A percentile compares a stretch with the other conserved stretches of the same genome.
Conservation (phyloP, 305 asterid genomes). For the Petunia hybrid region DNA sequence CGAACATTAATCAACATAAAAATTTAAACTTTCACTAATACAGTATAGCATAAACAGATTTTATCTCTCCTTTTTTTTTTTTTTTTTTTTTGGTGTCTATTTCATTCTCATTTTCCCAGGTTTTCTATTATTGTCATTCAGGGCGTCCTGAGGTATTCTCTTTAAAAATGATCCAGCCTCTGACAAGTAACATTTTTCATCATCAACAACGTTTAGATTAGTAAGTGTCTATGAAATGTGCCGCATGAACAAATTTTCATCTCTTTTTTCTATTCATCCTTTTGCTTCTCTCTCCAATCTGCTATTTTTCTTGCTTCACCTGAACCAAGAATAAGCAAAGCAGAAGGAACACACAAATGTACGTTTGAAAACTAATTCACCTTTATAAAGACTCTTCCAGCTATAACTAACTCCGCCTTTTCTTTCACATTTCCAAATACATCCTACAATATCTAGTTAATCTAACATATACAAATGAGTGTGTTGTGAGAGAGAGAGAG, state of each 20-base stretch:
- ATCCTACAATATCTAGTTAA: constrained; percentile 12
- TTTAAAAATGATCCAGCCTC: background rate
- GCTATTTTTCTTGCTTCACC: background rate
- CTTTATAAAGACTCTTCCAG: background rate
- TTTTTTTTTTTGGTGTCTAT: background rate
- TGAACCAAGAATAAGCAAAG: background rate
- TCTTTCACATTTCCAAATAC: background rate
- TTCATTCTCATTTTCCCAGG: background rate
- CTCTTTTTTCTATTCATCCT: too few relatives aligned
- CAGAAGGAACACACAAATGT: background rate
- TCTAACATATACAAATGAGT: background rate
- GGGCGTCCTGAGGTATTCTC: too few relatives aligned
- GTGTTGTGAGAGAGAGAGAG: background rate
- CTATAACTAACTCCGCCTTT: background rate
- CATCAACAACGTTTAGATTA: too few relatives aligned
- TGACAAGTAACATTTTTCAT: background rate
- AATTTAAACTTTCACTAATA: background rate
- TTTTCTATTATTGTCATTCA: background rate
- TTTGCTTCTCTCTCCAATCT: background rate
- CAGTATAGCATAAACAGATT: background rate
- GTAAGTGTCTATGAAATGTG: too few relatives aligned
- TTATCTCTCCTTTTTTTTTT: background rate
- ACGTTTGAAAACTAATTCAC: background rate
- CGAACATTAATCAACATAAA: background rate
- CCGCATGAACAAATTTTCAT: too few relatives aligned